A percentile compares a stretch with the other conserved stretches of the same genome.
Conservation (phyloP, 1,284 basidiomycete species). For the Hortiboletus rubellus region DNA sequence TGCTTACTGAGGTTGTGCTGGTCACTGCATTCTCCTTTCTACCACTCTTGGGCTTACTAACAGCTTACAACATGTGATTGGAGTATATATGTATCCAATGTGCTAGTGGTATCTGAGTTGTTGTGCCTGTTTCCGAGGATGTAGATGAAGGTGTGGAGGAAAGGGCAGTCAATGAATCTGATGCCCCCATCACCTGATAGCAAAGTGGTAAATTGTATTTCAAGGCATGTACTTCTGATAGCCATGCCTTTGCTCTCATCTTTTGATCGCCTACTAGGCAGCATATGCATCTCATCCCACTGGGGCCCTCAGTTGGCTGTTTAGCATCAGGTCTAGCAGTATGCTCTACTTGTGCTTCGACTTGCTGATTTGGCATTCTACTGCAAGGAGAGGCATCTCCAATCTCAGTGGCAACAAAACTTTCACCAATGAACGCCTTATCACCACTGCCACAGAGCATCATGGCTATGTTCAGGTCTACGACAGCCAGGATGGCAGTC, state of each 20-base stretch:
- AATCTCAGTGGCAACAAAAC: slow-evolving; percentile 31
- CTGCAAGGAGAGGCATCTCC: slow-evolving; percentile 46
- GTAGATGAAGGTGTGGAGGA: slow-evolving; percentile 39
- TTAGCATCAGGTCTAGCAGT: slow-evolving; percentile 69
- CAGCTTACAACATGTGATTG: slow-evolving; percentile 53
- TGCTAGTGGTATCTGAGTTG: slow-evolving; percentile 48
- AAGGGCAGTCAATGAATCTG: slow-evolving; percentile 50
- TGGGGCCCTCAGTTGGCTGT: slow-evolving; percentile 80
- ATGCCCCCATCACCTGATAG: slow-evolving; percentile 70
- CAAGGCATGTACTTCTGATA: slow-evolving; percentile 42
- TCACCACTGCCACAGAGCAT: too few species aligned
- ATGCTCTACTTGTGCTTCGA: slow-evolving; percentile 65
- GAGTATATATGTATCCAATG: slow-evolving; percentile 55
- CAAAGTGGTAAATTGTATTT: slow-evolving; percentile 69
- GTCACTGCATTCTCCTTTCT: slow-evolving; percentile 60
- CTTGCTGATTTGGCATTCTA: slow-evolving; percentile 56
- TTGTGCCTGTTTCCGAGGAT: slow-evolving; percentile 42
- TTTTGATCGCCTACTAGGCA: slow-evolving; percentile 11
- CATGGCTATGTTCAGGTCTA: too few species aligned
- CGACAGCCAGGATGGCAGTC: too few species aligned
- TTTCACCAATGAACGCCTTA: too few species aligned
- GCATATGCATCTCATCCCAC: slow-evolving; percentile 49
- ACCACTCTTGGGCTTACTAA: slow-evolving; percentile 51
- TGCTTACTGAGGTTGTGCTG: slow-evolving; percentile 16
- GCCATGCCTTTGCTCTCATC: not conserved